Conservation (phyloP, 441 rosid genomes). For the Geranium incanum region DNA sequence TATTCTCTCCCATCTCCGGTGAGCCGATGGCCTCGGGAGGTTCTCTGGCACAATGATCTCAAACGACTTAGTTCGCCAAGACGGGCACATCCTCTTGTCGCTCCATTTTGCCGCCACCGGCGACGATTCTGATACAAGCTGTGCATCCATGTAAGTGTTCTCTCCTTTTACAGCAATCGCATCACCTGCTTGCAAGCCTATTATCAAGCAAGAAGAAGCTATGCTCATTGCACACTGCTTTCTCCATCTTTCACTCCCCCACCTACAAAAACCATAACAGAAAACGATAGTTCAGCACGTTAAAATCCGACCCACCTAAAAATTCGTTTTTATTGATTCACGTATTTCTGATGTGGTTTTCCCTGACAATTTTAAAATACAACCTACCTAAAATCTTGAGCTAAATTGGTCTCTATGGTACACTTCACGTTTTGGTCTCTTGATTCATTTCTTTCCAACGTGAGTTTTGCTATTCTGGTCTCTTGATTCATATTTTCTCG, state of each 20-base stretch:
- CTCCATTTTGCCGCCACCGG: slow-evolving; percentile 41
- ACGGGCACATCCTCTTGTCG: slow-evolving; percentile 46
- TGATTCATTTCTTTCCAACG: too few species aligned
- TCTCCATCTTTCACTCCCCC: slow-evolving; percentile 21
- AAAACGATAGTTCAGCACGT: background rate
- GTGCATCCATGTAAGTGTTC: background rate
- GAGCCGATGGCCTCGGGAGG: slow-evolving; percentile 52
- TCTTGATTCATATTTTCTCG: too few species aligned
- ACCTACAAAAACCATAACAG: slow-evolving; percentile 14
- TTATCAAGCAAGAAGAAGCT: slow-evolving; percentile 23
- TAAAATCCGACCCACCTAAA: background rate
- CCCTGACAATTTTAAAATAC: too few species aligned
- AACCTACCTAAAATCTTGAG: too few species aligned
- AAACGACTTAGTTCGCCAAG: slow-evolving; percentile 49
- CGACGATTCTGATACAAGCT: background rate
- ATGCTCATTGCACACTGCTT: slow-evolving; percentile 19
- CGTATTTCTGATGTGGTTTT: too few species aligned
- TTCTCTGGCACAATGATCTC: slow-evolving; percentile 69
- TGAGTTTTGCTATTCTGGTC: too few species aligned
- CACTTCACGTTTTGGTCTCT: too few species aligned
- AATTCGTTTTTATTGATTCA: background rate
- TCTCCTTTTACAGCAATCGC: background rate
- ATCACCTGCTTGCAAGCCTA: slow-evolving; percentile 22
- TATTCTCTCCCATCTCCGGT: slow-evolving; percentile 38
- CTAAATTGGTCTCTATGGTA: too few species aligned